These are phyloP conservation scores for Aureobasidium namibiae DNA, from an alignment of 2,329 filamentous ascomycete genomes.

Conservation along the genomic window DNA sequence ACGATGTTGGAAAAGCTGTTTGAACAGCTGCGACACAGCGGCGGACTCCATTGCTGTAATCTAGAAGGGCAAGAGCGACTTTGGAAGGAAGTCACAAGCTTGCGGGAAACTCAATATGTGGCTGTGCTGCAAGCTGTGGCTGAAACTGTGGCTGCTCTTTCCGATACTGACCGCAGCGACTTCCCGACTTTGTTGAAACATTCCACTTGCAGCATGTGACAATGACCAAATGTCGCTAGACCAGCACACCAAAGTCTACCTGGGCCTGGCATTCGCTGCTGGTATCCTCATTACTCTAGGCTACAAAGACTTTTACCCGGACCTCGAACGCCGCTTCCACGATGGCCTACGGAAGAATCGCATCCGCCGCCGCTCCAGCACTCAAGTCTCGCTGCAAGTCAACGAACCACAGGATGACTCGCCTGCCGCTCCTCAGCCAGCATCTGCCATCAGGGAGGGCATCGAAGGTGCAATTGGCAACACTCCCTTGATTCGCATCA, in stretches of 20 bases:
- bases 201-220: slow-evolving; percentile 8
- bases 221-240: slow-evolving; percentile 9
- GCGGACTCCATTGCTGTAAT: slow-evolving; percentile 65
- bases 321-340: slow-evolving; percentile 59
- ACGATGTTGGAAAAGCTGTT: slow-evolving; percentile 73
- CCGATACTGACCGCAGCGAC: not conserved
- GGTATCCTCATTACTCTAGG: slow-evolving; percentile 68
- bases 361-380: slow-evolving; percentile 18
- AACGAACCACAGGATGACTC: slow-evolving; percentile 1
- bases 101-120: not conserved
- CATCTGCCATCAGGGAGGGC: slow-evolving; percentile 54
- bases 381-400: slow-evolving; percentile 29
- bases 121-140: not conserved
- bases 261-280: slow-evolving; percentile 50
- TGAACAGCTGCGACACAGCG: slow-evolving; percentile 68
- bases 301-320: slow-evolving; percentile 72
- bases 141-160: not conserved
- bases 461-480: slow-evolving; percentile 90
- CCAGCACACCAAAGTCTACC: slow-evolving; percentile 12
- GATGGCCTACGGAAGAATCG: slow-evolving; percentile 24
- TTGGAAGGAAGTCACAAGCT: not conserved
- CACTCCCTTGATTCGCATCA: slow-evolving; percentile 81
- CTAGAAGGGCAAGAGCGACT: not conserved
- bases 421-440: not conserved
- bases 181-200: not conserved